Conservation (phyloP, 176 grass and related monocot species). For the Musa itinerans region DNA sequence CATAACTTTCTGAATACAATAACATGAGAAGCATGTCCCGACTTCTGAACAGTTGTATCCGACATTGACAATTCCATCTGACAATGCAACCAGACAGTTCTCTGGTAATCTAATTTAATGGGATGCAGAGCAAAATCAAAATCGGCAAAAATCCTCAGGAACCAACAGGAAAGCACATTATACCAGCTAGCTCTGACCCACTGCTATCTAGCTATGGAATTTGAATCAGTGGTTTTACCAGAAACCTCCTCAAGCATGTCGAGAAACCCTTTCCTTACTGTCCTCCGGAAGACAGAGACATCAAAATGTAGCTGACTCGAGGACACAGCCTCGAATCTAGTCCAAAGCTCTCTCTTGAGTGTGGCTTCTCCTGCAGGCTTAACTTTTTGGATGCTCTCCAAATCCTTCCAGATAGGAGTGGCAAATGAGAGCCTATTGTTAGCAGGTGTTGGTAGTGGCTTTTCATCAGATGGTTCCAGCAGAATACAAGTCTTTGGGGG, state of each 20-base stretch:
- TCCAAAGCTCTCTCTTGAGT: conserved; percentile 85
- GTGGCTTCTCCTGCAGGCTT: conserved; percentile 57
- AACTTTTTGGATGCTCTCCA: conserved; percentile 63
- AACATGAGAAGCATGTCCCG: too few relatives aligned
- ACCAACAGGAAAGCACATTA: not conserved
- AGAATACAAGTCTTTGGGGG: conserved; percentile 76
- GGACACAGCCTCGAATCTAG: conserved; percentile 61
- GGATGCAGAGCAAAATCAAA: not conserved
- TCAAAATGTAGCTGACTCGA: conserved; percentile 41
- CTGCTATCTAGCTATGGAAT: not conserved
- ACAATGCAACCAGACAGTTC: too few relatives aligned
- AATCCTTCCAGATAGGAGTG: conserved; percentile 40
- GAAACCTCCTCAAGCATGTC: conserved; percentile 78
- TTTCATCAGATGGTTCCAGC: conserved; percentile 39
- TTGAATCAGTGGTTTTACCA: conserved; percentile 17
- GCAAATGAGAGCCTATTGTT: conserved; percentile 24
- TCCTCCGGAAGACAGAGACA: conserved; percentile 44
- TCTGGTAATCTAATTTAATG: too few relatives aligned
- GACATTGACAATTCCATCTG: too few relatives aligned
- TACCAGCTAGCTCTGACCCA: not conserved
- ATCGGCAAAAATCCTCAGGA: not conserved
- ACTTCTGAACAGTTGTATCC: too few relatives aligned
- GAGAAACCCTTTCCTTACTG: conserved; percentile 45
- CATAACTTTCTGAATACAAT: too few relatives aligned
- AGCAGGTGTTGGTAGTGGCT: conserved; percentile 28